Evolutionary conservation across 495 filamentous ascomycete species (phyloP), one percentile per base, ranked within the genome.

Genomic region (Aspergillus heteromorphus): DNA sequence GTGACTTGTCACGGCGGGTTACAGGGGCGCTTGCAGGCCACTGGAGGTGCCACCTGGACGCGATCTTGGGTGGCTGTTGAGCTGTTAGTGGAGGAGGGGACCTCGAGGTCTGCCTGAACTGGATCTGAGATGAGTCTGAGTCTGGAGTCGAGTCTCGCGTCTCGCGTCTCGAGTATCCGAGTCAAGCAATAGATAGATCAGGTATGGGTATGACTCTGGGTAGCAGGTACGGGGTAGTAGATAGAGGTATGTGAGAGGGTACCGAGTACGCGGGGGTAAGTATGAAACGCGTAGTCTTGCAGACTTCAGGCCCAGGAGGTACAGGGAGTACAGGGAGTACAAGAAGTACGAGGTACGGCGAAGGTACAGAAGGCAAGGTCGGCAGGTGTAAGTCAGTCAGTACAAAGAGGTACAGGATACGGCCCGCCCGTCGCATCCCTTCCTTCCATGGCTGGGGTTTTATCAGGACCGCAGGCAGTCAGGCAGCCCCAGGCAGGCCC

Each of bases 11-110:
- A 38, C 34, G 34, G 34, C 34, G 34, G 34, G 52, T 55, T 60
- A 60, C 50, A 51, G 49, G 50, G 51, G 54, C 52, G 53, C 45
- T 54, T 61, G 58, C 54, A 13, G n/a, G n/a, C 34, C 34, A 38
- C 34, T 14, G 11, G 34, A 38, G 11, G 34, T 38, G 34, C 34
- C 34, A 38, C 34, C 11, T 13, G 13, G 11, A 38, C 34, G 11
- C 10, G 13, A n/a, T n/a, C 5, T n/a, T 38, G 34, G 34, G 34
- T 13, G 0, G 34, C 34, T 38, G 34, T 38, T 38, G 34, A 13
- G 34, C 34, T n/a, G 34, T 38, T 38, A 38, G 34, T 38, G 34
- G n/a, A n/a, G 34, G 11, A 14, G 11, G n/a, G 11, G n/a, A n/a
- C n/a, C n/a, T n/a, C n/a, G n/a, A n/a, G n/a, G n/a, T n/a, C n/a